Evolutionary conservation across 768 basidiomycete genomes (phyloP), one percentile per base, ranked within the genome.

Genomic region (Boletus rubescentipes): DNA sequence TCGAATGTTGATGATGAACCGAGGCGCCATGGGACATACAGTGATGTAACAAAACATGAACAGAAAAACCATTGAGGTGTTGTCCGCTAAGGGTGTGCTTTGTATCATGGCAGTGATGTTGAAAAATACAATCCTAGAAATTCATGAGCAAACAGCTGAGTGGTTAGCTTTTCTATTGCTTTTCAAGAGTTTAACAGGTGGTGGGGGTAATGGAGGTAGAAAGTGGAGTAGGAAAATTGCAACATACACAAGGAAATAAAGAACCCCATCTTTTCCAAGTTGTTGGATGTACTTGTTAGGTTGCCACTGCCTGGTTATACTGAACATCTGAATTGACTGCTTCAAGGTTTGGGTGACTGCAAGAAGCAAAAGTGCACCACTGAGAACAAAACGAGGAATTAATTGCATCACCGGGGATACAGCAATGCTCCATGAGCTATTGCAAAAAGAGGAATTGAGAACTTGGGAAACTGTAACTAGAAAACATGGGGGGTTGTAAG

Each of bases 161-260:
- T 8, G 16, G n/a, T 46, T 9, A 21, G 45, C 23, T 21, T 20
- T 35, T 10, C 10, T 23, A 11, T 15, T 7, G 15, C 9, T 3
- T 7, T 20, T n/a, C n/a, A n/a, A n/a, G n/a, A n/a, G n/a, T n/a
- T n/a, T n/a, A n/a, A n/a, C n/a, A n/a, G 8, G 9, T 6, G 18
- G 8, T 6, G 2, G 10, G 20, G 10, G 20, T 9, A 21, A 39
- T 8, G n/a, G 20, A 18, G n/a, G n/a, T n/a, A 15, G 10, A 9
- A 39, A 21, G 18, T 4, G 12, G 4, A 4, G 29, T 15, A 12
- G 14, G 31, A 44, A 3, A 18, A 47, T 42, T 2, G 73, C 83
- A 15, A 16, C 49, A 29, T 49, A 51, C 57, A 59, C 15, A 3
- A 54, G 1, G 39, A 60, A 59, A 18, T 60, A 60, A 35, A 51